These are phyloP conservation scores for Berkeleyomyces rouxiae DNA, from an alignment of 2,329 filamentous ascomycete species.

Conservation along the genomic window DNA sequence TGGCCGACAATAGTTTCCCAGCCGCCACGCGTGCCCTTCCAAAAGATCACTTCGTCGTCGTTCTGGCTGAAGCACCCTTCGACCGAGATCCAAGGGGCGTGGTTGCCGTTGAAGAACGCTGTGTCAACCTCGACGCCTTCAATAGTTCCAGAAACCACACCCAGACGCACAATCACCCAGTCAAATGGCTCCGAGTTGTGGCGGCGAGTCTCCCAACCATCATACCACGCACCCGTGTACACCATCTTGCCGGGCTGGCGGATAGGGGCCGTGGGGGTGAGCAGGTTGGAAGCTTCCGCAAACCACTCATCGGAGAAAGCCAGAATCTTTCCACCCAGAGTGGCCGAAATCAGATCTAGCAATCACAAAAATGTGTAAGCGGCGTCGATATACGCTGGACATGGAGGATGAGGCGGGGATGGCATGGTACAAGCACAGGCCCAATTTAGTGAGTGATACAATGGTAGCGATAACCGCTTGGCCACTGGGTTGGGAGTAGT, in stretches of 20 bases:
- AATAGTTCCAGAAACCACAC: slow-evolving; percentile 54
- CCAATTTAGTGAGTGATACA: background rate
- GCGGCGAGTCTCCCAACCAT: slow-evolving; percentile 52
- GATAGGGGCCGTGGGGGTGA: slow-evolving; percentile 47
- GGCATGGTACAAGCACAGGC: background rate
- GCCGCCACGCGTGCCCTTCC: slow-evolving; percentile 39
- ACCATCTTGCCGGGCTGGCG: slow-evolving; percentile 51
- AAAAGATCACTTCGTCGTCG: slow-evolving; percentile 46
- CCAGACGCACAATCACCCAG: slow-evolving; percentile 49
- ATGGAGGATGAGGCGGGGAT: background rate
- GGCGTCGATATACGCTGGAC: background rate
- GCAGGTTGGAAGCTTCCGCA: slow-evolving; percentile 45
- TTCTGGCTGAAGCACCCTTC: slow-evolving; percentile 54
- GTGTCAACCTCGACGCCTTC: slow-evolving; percentile 67
- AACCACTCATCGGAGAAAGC: slow-evolving; percentile 55
- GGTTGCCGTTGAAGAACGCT: slow-evolving; percentile 66
- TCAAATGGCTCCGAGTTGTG: slow-evolving; percentile 49
- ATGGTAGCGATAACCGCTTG: background rate
- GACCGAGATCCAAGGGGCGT: slow-evolving; percentile 63
- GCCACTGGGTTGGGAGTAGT: background rate
- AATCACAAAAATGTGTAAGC: background rate
- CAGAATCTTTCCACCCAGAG: slow-evolving; percentile 45
- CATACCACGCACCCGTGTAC: slow-evolving; percentile 52
- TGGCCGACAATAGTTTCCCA: slow-evolving; percentile 59
- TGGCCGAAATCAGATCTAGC: slow-evolving; percentile 42